Conservation (phyloP, 352 stramenopile genomes). For the Globisporangium barbulae region DNA sequence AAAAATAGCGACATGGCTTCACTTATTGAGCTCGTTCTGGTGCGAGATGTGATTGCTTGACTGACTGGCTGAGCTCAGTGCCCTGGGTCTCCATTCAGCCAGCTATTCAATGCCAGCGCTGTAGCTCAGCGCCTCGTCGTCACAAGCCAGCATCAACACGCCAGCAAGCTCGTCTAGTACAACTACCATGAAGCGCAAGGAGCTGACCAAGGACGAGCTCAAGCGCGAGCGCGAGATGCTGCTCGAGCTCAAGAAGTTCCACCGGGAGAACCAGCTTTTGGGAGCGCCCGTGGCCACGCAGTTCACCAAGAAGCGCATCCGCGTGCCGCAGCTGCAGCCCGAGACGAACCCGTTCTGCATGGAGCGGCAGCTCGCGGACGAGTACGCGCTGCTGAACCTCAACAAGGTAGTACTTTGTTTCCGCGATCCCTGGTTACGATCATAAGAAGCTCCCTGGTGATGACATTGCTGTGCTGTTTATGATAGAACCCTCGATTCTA, state of each 20-base stretch:
- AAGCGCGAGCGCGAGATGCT: slow-evolving; percentile 70
- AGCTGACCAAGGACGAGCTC: slow-evolving; percentile 10
- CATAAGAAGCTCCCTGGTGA: neutral
- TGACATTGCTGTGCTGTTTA: neutral
- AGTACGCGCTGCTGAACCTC: slow-evolving; percentile 65
- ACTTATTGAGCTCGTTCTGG: neutral
- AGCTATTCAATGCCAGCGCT: neutral
- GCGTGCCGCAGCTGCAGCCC: slow-evolving; percentile 47
- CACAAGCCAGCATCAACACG: too few relatives aligned
- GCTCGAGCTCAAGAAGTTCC: slow-evolving; percentile 64
- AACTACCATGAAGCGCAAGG: slow-evolving; percentile 4
- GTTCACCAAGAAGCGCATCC: slow-evolving; percentile 63
- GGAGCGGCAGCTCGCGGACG: slow-evolving; percentile 73
- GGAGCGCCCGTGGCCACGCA: slow-evolving; percentile 38
- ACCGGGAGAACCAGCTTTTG: slow-evolving; percentile 37
- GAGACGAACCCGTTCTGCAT: slow-evolving; percentile 73
- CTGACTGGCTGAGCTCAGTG: too few relatives aligned
- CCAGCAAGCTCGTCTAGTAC: too few relatives aligned
- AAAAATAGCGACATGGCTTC: neutral
- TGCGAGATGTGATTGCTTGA: neutral
- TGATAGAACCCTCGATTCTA: slow-evolving; percentile 74
- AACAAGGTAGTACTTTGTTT: slow-evolving; percentile 64
- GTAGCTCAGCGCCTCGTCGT: neutral
- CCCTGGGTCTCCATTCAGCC: neutral
- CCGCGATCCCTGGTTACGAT: neutral